phyloP scores from a whole-genome alignment of 1,284 basidiomycete genomes.

The Kalmanozyma brasiliensis region DNA sequence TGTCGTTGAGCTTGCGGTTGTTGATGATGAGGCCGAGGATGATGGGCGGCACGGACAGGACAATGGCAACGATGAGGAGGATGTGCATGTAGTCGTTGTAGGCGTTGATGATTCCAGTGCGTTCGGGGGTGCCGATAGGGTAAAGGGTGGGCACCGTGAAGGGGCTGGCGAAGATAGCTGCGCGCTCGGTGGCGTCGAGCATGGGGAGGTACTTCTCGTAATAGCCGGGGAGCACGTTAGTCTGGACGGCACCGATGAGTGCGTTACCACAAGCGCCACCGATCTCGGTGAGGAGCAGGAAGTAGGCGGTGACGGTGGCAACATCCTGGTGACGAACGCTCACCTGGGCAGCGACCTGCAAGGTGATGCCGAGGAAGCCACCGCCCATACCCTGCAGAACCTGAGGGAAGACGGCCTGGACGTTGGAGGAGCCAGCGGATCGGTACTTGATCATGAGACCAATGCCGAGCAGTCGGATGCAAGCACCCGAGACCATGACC shows the following conservation, averaged over 20 bases:
- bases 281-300: conserved; percentile 62
- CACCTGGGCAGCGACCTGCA: conserved; percentile 64
- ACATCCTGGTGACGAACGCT: conserved; percentile 66
- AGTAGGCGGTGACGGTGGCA: conserved; percentile 66
- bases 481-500: conserved; percentile 51
- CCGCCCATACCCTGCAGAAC: conserved; percentile 66
- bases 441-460: conserved; percentile 67
- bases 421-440: conserved; percentile 41
- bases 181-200: conserved; percentile 26
- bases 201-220: conserved; percentile 46
- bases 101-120: conserved; percentile 53
- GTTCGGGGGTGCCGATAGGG: conserved; percentile 48
- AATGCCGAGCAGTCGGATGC: conserved; percentile 61
- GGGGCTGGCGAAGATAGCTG: conserved; percentile 32
- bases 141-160: conserved; percentile 13
- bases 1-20: conserved; percentile 57
- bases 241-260: conserved; percentile 58
- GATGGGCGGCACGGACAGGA: conserved; percentile 55
- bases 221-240: conserved; percentile 45
- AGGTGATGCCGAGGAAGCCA: conserved; percentile 61
- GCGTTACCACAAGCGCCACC: conserved; percentile 63
- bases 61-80: conserved; percentile 58
- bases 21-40: conserved; percentile 50
- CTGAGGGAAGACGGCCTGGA: conserved; percentile 64
- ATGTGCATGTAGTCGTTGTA: conserved; percentile 61